These are phyloP conservation scores for Jaenimonas drosophilae DNA, from an alignment of 208 protist species.

Conservation along the genomic window DNA sequence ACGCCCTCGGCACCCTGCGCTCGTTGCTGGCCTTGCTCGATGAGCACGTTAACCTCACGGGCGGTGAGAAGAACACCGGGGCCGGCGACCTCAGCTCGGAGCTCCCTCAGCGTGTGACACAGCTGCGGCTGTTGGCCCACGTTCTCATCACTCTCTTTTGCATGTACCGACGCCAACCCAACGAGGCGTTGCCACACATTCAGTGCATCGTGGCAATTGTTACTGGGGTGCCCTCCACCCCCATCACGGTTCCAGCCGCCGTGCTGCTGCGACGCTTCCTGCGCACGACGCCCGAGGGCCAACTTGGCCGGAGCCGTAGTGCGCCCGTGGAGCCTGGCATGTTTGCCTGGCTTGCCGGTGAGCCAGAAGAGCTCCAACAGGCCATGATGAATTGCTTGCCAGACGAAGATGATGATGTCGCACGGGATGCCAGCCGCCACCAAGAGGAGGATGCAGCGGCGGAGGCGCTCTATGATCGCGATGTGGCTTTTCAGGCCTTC, in stretches of 20 bases:
- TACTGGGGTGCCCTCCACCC: slow-evolving; percentile 16
- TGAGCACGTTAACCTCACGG: neutral
- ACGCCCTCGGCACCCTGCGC: slow-evolving; percentile 6
- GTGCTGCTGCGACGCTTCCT: no score
- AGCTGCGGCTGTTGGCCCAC: slow-evolving; percentile 17
- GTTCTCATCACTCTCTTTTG: slow-evolving; percentile 30
- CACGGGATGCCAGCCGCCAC: neutral
- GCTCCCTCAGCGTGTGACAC: slow-evolving; percentile 1
- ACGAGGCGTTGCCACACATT: slow-evolving; percentile 23
- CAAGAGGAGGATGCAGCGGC: neutral
- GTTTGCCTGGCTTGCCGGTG: neutral
- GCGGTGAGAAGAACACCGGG: neutral
- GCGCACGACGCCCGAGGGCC: neutral
- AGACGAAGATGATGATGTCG: neutral
- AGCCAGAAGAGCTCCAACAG: neutral
- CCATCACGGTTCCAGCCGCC: slow-evolving; percentile 7
- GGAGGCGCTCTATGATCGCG: slow-evolving; percentile 11
- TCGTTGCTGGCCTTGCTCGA: slow-evolving; percentile 5
- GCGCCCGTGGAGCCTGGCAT: no score
- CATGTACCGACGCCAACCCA: slow-evolving; percentile 17
- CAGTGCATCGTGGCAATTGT: slow-evolving; percentile 23
- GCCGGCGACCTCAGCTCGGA: neutral
- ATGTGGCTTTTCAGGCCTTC: slow-evolving; percentile 33
- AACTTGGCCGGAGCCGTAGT: no score
- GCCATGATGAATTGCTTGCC: neutral